Conservation (phyloP, 768 basidiomycete species). For the Lepiota brunneoincarnata region DNA sequence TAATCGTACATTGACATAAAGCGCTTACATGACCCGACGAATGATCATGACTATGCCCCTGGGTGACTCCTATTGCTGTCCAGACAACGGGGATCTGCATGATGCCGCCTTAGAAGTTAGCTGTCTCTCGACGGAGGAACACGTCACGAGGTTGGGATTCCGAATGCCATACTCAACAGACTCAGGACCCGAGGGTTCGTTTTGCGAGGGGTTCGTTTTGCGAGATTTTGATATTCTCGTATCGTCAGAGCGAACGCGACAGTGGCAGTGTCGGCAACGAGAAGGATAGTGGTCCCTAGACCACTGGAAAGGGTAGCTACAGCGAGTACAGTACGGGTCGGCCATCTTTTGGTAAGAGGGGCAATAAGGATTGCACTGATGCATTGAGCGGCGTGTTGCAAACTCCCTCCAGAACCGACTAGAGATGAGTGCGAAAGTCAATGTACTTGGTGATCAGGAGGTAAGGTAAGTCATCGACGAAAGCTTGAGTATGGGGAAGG, state of each 20-base stretch:
- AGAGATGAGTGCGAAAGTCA: not conserved
- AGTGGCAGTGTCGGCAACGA: constrained; percentile 29
- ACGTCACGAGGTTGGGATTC: constrained; percentile 25
- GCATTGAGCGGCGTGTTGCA: constrained; percentile 33
- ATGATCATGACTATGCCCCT: constrained; percentile 36
- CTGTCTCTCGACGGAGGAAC: not conserved
- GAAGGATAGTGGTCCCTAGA: constrained; percentile 28
- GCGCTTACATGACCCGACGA: constrained; percentile 29
- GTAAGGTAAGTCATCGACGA: too few species aligned
- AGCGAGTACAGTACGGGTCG: constrained; percentile 28
- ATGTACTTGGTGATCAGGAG: too few species aligned
- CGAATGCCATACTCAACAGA: constrained; percentile 23
- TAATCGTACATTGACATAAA: not conserved
- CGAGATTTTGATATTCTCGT: constrained; percentile 18
- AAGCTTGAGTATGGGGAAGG: constrained; percentile 29
- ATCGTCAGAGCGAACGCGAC: constrained; percentile 7
- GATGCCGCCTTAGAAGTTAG: not conserved
- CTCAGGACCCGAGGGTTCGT: constrained; percentile 21
- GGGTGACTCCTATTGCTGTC: constrained; percentile 29
- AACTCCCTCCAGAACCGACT: constrained; percentile 24
- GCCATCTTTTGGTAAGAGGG: constrained; percentile 27
- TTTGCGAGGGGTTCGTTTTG: too few species aligned
- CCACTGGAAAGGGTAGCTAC: constrained; percentile 24
- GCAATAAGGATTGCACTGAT: constrained; percentile 33
- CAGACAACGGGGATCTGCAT: constrained; percentile 31